These are phyloP conservation scores for Vigna mungo DNA, from an alignment of 306 rosid genomes.

Conservation along the genomic window DNA sequence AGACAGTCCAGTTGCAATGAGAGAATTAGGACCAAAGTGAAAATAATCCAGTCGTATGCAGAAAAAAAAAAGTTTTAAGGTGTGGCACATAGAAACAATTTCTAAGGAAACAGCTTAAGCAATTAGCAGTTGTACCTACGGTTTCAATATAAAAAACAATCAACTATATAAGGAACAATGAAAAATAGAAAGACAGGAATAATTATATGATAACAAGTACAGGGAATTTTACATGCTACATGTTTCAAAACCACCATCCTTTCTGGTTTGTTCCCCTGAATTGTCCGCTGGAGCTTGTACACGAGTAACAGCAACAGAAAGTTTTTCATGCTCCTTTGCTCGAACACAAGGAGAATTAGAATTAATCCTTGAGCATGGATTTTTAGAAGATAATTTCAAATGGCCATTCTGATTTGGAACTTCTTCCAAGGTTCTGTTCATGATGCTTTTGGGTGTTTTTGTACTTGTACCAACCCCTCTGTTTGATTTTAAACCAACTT, in stretches of 20 bases:
- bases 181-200: not conserved
- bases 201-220: slow-evolving; percentile 10
- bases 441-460: slow-evolving; percentile 56
- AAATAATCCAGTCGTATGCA: not conserved
- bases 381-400: slow-evolving; percentile 53
- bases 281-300: slow-evolving; percentile 53
- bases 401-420: slow-evolving; percentile 45
- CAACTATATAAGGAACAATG: slow-evolving; percentile 1
- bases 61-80: not conserved
- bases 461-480: slow-evolving; percentile 43
- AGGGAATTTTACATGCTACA: slow-evolving; percentile 62
- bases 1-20: slow-evolving; percentile 35
- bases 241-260: slow-evolving; percentile 52
- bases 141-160: slow-evolving; percentile 5
- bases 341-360: slow-evolving; percentile 60
- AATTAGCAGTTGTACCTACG: slow-evolving; percentile 27
- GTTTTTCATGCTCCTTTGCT: slow-evolving; percentile 56
- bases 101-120: slow-evolving; percentile 35
- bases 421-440: slow-evolving; percentile 51
- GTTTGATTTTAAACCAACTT: slow-evolving; percentile 57
- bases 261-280: slow-evolving; percentile 49
- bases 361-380: slow-evolving; percentile 50
- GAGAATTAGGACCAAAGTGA: slow-evolving; percentile 3
- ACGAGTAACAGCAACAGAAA: slow-evolving; percentile 47
- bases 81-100: slow-evolving; percentile 10